These are phyloP conservation scores for Plasmodium sp. DNA, from an alignment of 169 alveolate genomes.

Conservation along the genomic window DNA sequence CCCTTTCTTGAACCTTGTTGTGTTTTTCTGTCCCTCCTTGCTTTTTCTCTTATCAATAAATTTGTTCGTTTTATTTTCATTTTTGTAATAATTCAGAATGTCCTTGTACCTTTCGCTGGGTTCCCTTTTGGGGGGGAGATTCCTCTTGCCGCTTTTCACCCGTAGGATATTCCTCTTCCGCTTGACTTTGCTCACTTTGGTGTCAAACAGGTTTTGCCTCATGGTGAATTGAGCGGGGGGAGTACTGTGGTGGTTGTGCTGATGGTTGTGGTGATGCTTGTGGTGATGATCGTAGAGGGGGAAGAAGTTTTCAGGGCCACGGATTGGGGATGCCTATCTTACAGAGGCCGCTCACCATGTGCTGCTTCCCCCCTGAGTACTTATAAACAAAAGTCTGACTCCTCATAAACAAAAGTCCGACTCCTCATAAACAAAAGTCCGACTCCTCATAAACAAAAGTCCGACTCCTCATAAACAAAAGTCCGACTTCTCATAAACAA, in stretches of 20 bases:
- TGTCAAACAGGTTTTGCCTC: slow-evolving; percentile 47
- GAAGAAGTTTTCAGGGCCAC: neutral
- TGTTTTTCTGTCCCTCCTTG: slow-evolving; percentile 11
- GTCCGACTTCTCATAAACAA: too few relatives aligned
- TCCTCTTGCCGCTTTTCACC: slow-evolving; percentile 5
- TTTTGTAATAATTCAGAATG: slow-evolving; percentile 57
- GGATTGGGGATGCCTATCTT: neutral
- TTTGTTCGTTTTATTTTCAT: slow-evolving; percentile 73
- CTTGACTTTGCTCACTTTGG: neutral
- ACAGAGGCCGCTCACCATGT: neutral
- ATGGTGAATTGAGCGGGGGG: neutral
- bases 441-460: too few relatives aligned
- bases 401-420: neutral
- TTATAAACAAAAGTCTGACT: neutral
- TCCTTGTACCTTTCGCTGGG: slow-evolving; percentile 41
- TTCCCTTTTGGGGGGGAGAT: slow-evolving; percentile 5
- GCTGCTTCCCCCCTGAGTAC: neutral
- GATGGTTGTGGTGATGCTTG: too few relatives aligned
- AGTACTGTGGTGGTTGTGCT: too few relatives aligned
- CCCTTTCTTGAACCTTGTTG: slow-evolving; percentile 10
- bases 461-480: too few relatives aligned
- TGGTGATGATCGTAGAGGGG: neutral
- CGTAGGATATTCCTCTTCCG: slow-evolving; percentile 55
- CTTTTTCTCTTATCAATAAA: slow-evolving; percentile 74
- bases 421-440: neutral